A percentile compares a stretch with the other conserved stretches of the same genome.
Evolutionary conservation across 495 filamentous ascomycete genomes (phyloP).

Genomic region (Talaromyces wortmannii): DNA sequence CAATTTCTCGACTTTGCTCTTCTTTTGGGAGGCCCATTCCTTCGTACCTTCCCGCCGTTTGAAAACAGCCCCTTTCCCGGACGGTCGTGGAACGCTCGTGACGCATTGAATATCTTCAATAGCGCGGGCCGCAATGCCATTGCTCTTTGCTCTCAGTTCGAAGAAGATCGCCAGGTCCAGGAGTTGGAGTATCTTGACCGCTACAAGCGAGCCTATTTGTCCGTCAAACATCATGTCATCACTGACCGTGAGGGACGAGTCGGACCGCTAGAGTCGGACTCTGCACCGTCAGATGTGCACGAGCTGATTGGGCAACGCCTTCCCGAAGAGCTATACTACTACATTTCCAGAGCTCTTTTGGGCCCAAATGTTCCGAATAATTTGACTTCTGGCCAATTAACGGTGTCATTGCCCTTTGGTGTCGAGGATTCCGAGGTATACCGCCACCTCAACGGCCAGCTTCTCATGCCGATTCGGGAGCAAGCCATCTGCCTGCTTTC

Average conservation of each 20-base stretch:
- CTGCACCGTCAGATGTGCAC: constrained; percentile 72
- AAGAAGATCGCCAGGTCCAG: constrained; percentile 61
- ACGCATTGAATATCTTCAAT: constrained; percentile 67
- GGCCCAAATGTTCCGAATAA: constrained; percentile 74
- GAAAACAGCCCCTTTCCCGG: constrained; percentile 43
- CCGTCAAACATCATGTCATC: constrained; percentile 79
- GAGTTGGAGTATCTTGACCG: constrained; percentile 74
- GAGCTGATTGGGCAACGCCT: constrained; percentile 84
- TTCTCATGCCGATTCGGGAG: constrained; percentile 64
- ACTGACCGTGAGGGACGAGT: constrained; percentile 70
- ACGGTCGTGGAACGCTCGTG: constrained; percentile 48
- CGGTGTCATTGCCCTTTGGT: constrained; percentile 72
- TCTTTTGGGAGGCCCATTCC: constrained; percentile 75
- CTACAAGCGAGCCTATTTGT: constrained; percentile 76
- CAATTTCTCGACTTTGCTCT: constrained; percentile 79
- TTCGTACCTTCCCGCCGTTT: constrained; percentile 70
- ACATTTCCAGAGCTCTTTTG: constrained; percentile 77
- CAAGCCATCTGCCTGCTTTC: constrained; percentile 70
- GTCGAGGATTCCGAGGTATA: constrained; percentile 76
- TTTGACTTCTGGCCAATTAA: constrained; percentile 68
- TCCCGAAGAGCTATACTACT: constrained; percentile 87
- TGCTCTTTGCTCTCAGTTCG: constrained; percentile 58
- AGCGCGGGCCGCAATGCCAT: constrained; percentile 55
- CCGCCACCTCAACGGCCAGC: constrained; percentile 63
- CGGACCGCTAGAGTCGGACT: constrained; percentile 59